phyloP scores from a whole-genome alignment of 2,329 filamentous ascomycete genomes.

The Neonectria magnoliae region DNA sequence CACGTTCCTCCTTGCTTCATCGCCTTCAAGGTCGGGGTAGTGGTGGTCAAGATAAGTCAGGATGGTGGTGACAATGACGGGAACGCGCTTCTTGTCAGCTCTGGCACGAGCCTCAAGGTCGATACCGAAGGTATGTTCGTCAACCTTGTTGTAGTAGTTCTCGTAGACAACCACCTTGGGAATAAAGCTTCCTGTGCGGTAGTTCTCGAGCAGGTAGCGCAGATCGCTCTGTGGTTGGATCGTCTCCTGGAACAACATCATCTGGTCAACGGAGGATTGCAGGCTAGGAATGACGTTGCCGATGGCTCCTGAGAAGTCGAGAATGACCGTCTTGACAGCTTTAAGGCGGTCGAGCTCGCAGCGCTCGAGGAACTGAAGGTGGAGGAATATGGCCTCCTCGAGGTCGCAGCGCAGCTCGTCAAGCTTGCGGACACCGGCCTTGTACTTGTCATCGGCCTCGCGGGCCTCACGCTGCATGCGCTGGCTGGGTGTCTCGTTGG shows the following conservation, averaged over 20 bases:
- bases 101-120: conserved; percentile 95
- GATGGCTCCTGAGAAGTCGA: conserved; percentile 97
- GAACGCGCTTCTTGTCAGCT: conserved; percentile 94
- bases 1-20: conserved; percentile 89
- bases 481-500: conserved; percentile 92
- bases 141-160: conserved; percentile 98
- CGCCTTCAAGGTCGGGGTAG: conserved; percentile 96
- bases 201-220: conserved; percentile 94
- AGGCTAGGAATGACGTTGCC: conserved; percentile 97
- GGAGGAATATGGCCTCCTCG: conserved; percentile 93
- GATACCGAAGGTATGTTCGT: conserved; percentile 97
- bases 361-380: conserved; percentile 95
- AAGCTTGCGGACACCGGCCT: conserved; percentile 83
- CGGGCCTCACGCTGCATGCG: conserved; percentile 87
- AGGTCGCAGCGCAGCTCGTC: conserved; percentile 91
- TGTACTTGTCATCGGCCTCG: conserved; percentile 95
- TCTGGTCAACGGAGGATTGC: conserved; percentile 95
- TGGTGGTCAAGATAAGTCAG: conserved; percentile 95
- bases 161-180: conserved; percentile 94
- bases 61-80: conserved; percentile 89
- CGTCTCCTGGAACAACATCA: conserved; percentile 99
- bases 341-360: conserved; percentile 96
- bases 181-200: conserved; percentile 91
- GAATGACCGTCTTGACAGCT: conserved; percentile 96
- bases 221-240: conserved; percentile 93